Evolutionary conservation across 2,329 filamentous ascomycete genomes (phyloP).

Genomic region (Penicillium sumatraense): DNA sequence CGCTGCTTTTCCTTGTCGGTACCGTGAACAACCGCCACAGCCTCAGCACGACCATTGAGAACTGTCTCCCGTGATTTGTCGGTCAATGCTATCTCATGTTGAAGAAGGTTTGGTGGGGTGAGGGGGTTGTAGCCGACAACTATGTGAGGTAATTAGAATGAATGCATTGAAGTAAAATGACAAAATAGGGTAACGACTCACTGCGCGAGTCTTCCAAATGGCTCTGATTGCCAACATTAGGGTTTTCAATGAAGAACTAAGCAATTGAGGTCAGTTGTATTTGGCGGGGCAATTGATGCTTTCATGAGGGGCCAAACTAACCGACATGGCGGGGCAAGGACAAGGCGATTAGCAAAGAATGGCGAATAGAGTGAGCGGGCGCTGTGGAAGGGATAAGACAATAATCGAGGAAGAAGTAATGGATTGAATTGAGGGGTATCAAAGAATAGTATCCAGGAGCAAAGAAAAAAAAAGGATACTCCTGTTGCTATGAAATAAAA

Average conservation of each 20-base stretch:
- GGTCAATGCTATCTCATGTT: conserved; percentile 77
- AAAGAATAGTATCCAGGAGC: background rate
- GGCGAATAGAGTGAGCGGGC: background rate
- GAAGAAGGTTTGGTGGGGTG: conserved; percentile 89
- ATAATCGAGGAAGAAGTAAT: background rate
- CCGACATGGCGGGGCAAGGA: conserved; percentile 41
- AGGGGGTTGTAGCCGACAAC: conserved; percentile 91
- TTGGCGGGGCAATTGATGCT: background rate
- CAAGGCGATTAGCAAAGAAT: conserved; percentile 13
- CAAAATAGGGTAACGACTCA: conserved; percentile 52
- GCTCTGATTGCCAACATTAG: conserved; percentile 74
- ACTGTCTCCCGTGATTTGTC: conserved; percentile 57
- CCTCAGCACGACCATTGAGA: conserved; percentile 62
- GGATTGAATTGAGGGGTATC: background rate
- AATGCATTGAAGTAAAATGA: conserved; percentile 1
- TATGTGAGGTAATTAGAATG: conserved; percentile 36
- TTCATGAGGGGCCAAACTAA: conserved; percentile 31
- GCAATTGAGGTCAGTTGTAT: conserved; percentile 15
- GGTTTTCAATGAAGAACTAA: conserved; percentile 78
- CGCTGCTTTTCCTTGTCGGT: conserved; percentile 58
- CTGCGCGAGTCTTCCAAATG: conserved; percentile 82
- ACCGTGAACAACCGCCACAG: conserved; percentile 65
- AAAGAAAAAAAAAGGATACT: conserved; percentile 2
- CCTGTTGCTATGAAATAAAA: conserved; percentile 1
- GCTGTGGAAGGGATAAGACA: background rate